A percentile compares a stretch with the other conserved stretches of the same genome.
phyloP scores from a whole-genome alignment of 192 early-diverging fungal genomes.

The Pecoramyces ruminantium region DNA sequence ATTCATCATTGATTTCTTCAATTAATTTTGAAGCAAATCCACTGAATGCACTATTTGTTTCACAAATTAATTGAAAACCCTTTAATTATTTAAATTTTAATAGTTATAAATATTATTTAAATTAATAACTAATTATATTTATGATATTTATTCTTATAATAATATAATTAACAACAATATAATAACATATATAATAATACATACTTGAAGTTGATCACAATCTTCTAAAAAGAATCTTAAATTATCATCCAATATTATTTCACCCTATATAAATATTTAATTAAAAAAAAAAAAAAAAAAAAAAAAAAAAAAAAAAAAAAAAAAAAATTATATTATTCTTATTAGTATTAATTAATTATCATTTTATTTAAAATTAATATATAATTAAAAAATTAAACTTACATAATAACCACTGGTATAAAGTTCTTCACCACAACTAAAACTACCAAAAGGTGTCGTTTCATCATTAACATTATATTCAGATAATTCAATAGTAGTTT shows the following conservation, averaged over 20 bases:
- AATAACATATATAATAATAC: background rate
- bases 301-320: too few species aligned
- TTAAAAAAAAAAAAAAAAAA: too few species aligned
- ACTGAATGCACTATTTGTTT: background rate
- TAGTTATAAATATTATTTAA: too few species aligned
- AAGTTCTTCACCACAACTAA: background rate
- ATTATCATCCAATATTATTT: background rate
- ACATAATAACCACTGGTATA: background rate
- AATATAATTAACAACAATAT: background rate
- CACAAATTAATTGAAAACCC: background rate
- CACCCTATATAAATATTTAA: background rate
- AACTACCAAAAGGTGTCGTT: background rate
- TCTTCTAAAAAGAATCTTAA: background rate
- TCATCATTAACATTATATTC: constrained; percentile 34
- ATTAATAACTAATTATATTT: too few species aligned
- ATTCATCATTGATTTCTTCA: background rate
- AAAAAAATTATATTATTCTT: too few species aligned
- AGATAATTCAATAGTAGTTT: constrained; percentile 28
- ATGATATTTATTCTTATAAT: too few species aligned
- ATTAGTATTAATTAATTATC: too few species aligned
- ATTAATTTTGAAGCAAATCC: background rate
- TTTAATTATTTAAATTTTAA: too few species aligned
- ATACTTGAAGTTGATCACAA: background rate
- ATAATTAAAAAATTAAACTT: background rate
- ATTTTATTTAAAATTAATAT: too few species aligned